A percentile compares a stretch with the other conserved stretches of the same genome.
phyloP scores from a whole-genome alignment of 225 moss, liverwort and hornwort genomes.

The Ulota crispa region DNA sequence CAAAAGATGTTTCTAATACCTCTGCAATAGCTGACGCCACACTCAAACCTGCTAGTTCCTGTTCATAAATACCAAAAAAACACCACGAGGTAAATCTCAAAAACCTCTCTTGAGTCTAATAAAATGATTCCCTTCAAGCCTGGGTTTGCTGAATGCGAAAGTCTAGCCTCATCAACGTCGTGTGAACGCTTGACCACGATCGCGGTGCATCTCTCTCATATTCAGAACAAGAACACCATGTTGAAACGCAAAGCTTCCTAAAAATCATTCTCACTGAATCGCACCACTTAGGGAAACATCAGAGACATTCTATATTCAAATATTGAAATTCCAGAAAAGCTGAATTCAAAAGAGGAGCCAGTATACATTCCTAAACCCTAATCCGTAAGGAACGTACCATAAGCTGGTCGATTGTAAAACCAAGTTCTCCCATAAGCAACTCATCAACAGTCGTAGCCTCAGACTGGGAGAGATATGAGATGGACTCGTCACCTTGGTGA shows the following conservation, averaged over 20 bases:
- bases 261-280: background rate
- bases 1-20: constrained; percentile 40
- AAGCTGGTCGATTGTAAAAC: constrained; percentile 88
- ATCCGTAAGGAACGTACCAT: constrained; percentile 53
- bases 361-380: background rate
- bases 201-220: background rate
- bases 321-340: background rate
- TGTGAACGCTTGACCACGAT: background rate
- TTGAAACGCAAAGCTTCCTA: background rate
- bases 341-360: background rate
- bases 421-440: constrained; percentile 82
- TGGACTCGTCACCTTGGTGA: constrained; percentile 35
- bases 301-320: background rate
- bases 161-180: background rate
- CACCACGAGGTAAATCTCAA: background rate
- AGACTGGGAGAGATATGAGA: constrained; percentile 73
- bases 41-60: constrained; percentile 97
- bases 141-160: background rate
- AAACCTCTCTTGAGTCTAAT: background rate
- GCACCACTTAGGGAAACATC: background rate
- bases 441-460: constrained; percentile 80
- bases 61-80: constrained; percentile 8
- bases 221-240: background rate
- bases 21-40: constrained; percentile 89
- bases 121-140: background rate